These are phyloP conservation scores for Hypoxylon rubiginosum DNA, from an alignment of 2,329 filamentous ascomycete genomes.

Conservation along the genomic window DNA sequence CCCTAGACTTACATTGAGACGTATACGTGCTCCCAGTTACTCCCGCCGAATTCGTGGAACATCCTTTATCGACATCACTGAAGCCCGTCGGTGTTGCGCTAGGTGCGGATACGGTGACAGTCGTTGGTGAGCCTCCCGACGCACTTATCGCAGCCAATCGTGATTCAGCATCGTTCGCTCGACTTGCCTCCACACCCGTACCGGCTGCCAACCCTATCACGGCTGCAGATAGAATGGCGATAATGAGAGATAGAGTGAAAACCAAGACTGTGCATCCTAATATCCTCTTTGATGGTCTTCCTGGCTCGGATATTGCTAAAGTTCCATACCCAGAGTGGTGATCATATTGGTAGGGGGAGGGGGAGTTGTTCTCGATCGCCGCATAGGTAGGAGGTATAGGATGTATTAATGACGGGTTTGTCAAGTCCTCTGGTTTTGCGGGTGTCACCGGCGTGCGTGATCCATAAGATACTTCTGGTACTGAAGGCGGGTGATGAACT, in stretches of 20 bases:
- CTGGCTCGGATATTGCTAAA: slow-evolving; percentile 31
- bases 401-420: slow-evolving; percentile 28
- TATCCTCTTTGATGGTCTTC: slow-evolving; percentile 42
- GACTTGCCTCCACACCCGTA: slow-evolving; percentile 58
- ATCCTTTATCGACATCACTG: slow-evolving; percentile 56
- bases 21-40: slow-evolving; percentile 58
- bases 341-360: slow-evolving; percentile 42
- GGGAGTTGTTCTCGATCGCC: slow-evolving; percentile 27
- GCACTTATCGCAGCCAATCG: slow-evolving; percentile 51
- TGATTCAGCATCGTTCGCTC: slow-evolving; percentile 55
- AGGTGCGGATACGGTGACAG: slow-evolving; percentile 43
- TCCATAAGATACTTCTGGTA: slow-evolving; percentile 43
- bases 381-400: slow-evolving; percentile 34
- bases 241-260: slow-evolving; percentile 57
- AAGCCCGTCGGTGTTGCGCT: slow-evolving; percentile 47
- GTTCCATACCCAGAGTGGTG: slow-evolving; percentile 33
- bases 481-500: slow-evolving; percentile 49
- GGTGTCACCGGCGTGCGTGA: slow-evolving; percentile 31
- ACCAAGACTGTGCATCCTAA: slow-evolving; percentile 57
- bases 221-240: slow-evolving; percentile 56
- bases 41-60: slow-evolving; percentile 52
- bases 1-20: slow-evolving; percentile 54
- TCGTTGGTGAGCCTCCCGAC: slow-evolving; percentile 30
- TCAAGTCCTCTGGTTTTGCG: slow-evolving; percentile 38
- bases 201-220: slow-evolving; percentile 62